phyloP scores from a whole-genome alignment of 2,329 filamentous ascomycete species.

The Beauveria sp. region DNA sequence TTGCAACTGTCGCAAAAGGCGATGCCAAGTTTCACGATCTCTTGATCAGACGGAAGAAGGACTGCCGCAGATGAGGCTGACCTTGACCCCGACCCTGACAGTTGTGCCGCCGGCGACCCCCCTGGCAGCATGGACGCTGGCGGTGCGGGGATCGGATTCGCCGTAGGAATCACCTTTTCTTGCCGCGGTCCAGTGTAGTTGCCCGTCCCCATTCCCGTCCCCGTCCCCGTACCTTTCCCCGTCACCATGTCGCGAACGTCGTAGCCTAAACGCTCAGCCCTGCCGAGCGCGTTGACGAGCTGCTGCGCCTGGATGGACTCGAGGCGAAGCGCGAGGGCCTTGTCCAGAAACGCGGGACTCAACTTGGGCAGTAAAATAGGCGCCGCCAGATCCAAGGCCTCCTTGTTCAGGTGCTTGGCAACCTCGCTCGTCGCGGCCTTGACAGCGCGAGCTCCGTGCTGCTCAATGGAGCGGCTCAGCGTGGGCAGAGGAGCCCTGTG shows the following conservation, averaged over 20 bases:
- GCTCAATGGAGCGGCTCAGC: slow-evolving; percentile 31
- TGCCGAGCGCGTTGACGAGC: slow-evolving; percentile 49
- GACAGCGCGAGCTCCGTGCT: slow-evolving; percentile 40
- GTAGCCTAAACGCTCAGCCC: slow-evolving; percentile 50
- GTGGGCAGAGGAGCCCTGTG: slow-evolving; percentile 33
- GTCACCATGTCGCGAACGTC: slow-evolving; percentile 41
- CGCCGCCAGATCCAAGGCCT: slow-evolving; percentile 39
- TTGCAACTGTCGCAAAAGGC: slow-evolving; percentile 18
- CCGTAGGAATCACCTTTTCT: slow-evolving; percentile 30
- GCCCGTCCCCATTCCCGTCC: slow-evolving; percentile 19
- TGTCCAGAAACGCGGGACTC: slow-evolving; percentile 44
- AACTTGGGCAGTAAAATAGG: slow-evolving; percentile 37
- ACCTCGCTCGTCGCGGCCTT: slow-evolving; percentile 33
- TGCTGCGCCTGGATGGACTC: slow-evolving; percentile 45
- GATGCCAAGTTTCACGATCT: not conserved
- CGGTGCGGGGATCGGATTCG: slow-evolving; percentile 7
- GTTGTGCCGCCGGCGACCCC: not conserved
- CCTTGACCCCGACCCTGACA: no score
- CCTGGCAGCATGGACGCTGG: not conserved
- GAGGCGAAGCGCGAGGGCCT: slow-evolving; percentile 42
- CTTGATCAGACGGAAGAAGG: not conserved
- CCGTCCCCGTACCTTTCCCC: slow-evolving; percentile 20
- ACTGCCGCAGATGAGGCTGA: not conserved
- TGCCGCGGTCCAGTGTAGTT: slow-evolving; percentile 13
- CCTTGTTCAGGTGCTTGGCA: slow-evolving; percentile 28